These are phyloP conservation scores for Murraya koenigii DNA, from an alignment of 345 rosid species.

Conservation along the genomic window DNA sequence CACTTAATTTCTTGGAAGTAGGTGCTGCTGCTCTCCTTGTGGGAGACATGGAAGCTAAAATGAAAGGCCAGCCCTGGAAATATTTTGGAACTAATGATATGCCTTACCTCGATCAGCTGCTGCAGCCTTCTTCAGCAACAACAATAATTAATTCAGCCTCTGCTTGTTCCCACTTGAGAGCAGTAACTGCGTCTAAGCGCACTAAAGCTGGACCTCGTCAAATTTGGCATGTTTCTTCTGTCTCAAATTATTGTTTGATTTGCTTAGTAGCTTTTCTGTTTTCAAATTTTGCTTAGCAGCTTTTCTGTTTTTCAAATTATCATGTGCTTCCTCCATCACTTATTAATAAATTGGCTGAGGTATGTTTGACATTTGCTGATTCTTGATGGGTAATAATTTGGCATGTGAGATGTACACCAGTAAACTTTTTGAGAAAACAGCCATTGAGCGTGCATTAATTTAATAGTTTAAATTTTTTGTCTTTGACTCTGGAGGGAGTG, in stretches of 20 bases:
- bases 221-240: constrained; percentile 60
- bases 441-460: not conserved
- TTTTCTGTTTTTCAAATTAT: constrained; percentile 9
- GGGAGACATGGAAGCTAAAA: constrained; percentile 91
- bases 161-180: constrained; percentile 75
- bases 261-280: constrained; percentile 3
- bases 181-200: constrained; percentile 90
- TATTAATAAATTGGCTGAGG: not conserved
- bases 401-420: not conserved
- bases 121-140: constrained; percentile 86
- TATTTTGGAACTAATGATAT: constrained; percentile 83
- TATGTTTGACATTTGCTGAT: not conserved
- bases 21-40: constrained; percentile 97
- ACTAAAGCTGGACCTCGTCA: constrained; percentile 73
- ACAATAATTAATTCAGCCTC: constrained; percentile 71
- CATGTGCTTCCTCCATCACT: not conserved
- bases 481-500: not conserved
- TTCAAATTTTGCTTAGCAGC: constrained; percentile 10
- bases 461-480: not conserved
- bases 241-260: constrained; percentile 21
- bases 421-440: not conserved
- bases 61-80: constrained; percentile 93
- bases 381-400: not conserved
- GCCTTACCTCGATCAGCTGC: constrained; percentile 92
- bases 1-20: constrained; percentile 76